Percentiles rank a stretch among this genome's conserved stretches.
Evolutionary conservation across 2,329 filamentous ascomycete genomes (phyloP).

Genomic region (Scedosporium aurantiacum): DNA sequence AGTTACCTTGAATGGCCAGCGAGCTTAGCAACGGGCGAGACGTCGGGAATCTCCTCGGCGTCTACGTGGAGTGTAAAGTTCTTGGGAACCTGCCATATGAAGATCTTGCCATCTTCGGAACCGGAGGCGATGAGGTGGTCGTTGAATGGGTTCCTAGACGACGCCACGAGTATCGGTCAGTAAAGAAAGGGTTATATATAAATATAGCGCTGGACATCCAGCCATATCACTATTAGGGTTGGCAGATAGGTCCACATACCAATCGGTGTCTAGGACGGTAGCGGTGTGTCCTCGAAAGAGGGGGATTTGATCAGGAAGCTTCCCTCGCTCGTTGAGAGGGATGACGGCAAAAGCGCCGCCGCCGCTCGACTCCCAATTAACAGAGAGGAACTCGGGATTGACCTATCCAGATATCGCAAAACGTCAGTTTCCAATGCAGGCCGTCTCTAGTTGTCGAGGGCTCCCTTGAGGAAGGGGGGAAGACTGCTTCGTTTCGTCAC

Average conservation of each 20-base stretch:
- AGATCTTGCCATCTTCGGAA: conserved; percentile 94
- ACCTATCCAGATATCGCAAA: conserved; percentile 41
- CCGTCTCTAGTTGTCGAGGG: neutral
- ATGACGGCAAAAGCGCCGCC: conserved; percentile 96
- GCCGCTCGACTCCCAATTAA: conserved; percentile 97
- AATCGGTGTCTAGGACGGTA: conserved; percentile 93
- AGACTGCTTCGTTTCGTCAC: conserved; percentile 5
- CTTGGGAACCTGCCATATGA: conserved; percentile 89
- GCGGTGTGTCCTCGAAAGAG: conserved; percentile 94
- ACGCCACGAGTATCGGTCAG: neutral
- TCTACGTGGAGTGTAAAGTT: conserved; percentile 78
- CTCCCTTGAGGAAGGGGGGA: neutral
- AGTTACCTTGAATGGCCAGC: conserved; percentile 73
- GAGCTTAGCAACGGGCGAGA: conserved; percentile 71
- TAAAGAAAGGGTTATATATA: no score
- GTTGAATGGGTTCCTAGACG: conserved; percentile 84
- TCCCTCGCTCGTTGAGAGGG: conserved; percentile 77
- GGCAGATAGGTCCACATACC: conserved; percentile 44
- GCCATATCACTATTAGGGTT: neutral
- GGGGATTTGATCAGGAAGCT: conserved; percentile 83
- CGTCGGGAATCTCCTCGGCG: conserved; percentile 70
- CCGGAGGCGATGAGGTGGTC: conserved; percentile 85
- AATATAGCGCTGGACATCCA: neutral
- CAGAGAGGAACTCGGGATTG: conserved; percentile 89
- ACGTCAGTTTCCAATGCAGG: neutral